These are phyloP conservation scores for Pythium inflatum DNA, from an alignment of 352 stramenopile genomes.

Conservation along the genomic window DNA sequence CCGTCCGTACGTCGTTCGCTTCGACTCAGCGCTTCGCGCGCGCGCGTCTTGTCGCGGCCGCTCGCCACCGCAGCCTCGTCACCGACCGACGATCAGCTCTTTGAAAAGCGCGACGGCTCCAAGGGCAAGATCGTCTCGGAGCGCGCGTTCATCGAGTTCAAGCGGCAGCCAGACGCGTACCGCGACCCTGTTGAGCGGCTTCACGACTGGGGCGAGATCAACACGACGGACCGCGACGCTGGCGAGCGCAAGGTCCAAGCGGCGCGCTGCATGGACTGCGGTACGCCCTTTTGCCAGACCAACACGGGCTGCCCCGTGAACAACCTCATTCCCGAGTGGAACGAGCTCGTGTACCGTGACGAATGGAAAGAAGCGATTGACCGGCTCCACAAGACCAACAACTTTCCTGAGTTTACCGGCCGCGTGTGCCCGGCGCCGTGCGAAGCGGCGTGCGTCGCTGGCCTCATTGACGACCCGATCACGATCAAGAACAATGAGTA, in stretches of 20 bases:
- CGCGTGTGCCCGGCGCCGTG: constrained; percentile 97
- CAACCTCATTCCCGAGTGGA: constrained; percentile 99
- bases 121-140: constrained; percentile 70
- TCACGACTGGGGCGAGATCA: constrained; percentile 98
- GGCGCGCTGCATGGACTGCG: constrained; percentile 98
- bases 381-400: constrained; percentile 98
- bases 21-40: background rate
- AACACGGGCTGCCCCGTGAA: constrained; percentile 97
- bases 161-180: constrained; percentile 92
- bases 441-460: constrained; percentile 95
- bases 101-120: constrained; percentile 65
- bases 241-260: constrained; percentile 93
- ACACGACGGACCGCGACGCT: constrained; percentile 88
- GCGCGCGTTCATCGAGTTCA: constrained; percentile 84
- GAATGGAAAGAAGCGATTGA: constrained; percentile 97
- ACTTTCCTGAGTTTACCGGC: constrained; percentile 99
- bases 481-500: constrained; percentile 99
- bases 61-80: constrained; percentile 12
- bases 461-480: constrained; percentile 95
- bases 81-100: background rate
- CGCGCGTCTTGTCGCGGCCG: constrained; percentile 5
- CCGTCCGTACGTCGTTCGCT: constrained; percentile 16
- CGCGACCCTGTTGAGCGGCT: constrained; percentile 91
- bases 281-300: constrained; percentile 98
- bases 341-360: constrained; percentile 97